A percentile compares a stretch with the other conserved stretches of the same genome.
phyloP scores from a whole-genome alignment of 805 yeast species.

The Schwanniomyces polymorphus region DNA sequence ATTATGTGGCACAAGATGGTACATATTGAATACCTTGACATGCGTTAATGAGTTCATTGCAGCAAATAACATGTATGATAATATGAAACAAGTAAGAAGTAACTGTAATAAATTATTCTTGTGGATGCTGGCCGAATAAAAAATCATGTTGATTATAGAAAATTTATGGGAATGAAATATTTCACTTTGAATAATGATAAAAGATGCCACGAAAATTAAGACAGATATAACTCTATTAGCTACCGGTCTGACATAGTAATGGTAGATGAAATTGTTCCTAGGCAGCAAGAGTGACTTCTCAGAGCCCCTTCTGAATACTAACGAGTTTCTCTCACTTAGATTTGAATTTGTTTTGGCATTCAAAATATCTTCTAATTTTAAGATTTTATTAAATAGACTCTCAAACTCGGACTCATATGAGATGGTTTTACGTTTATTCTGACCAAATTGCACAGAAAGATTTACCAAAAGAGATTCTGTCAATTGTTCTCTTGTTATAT shows the following conservation, averaged over 20 bases:
- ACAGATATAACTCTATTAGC: constrained; percentile 44
- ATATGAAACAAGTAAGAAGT: constrained; percentile 38
- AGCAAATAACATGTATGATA: constrained; percentile 68
- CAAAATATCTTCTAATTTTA: constrained; percentile 58
- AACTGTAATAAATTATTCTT: constrained; percentile 30
- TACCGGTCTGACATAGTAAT: constrained; percentile 47
- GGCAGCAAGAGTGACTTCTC: constrained; percentile 33
- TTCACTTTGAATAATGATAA: constrained; percentile 70
- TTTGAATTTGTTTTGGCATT: constrained; percentile 33
- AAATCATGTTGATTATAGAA: constrained; percentile 57
- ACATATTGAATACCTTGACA: constrained; percentile 70
- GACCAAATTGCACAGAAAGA: constrained; percentile 52
- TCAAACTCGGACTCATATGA: constrained; percentile 62
- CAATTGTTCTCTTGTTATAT: constrained; percentile 31
- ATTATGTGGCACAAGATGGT: constrained; percentile 68
- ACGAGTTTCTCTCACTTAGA: constrained; percentile 11
- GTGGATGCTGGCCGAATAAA: constrained; percentile 29
- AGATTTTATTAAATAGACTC: constrained; percentile 45
- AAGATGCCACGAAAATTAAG: constrained; percentile 43
- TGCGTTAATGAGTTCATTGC: constrained; percentile 66
- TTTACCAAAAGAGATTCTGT: constrained; percentile 47
- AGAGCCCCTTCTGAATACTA: constrained; percentile 19
- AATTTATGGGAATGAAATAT: constrained; percentile 65
- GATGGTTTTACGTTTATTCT: constrained; percentile 49
- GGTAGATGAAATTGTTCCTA: constrained; percentile 36